A percentile compares a stretch with the other conserved stretches of the same genome.
phyloP scores from a whole-genome alignment of 1,284 basidiomycete genomes.

The Taiwanofungus camphoratus region DNA sequence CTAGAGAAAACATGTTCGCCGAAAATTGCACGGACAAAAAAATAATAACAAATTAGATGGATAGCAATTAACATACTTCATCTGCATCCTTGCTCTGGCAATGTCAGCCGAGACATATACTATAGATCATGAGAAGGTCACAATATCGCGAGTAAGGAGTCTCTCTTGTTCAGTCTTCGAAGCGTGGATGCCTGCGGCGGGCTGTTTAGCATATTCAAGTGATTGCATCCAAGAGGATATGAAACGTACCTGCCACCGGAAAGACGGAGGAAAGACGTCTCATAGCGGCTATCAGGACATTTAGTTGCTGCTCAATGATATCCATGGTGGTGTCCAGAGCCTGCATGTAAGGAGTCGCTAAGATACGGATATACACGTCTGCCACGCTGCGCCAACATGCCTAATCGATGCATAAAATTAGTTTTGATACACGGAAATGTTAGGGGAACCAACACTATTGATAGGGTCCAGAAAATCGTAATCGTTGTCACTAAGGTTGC shows the following conservation, averaged over 20 bases:
- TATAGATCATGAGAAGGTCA: background rate
- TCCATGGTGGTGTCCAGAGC: conserved; percentile 18
- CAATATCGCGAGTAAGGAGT: background rate
- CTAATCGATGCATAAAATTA: too few species aligned
- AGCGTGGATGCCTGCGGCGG: conserved; percentile 9
- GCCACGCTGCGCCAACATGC: conserved; percentile 37
- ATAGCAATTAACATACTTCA: too few species aligned
- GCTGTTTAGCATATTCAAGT: background rate
- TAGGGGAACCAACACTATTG: conserved; percentile 30
- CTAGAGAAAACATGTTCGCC: too few species aligned
- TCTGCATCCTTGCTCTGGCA: too few species aligned
- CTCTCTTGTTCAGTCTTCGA: conserved; percentile 10
- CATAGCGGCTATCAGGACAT: conserved; percentile 29
- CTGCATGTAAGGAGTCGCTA: conserved; percentile 20
- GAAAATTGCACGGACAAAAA: too few species aligned
- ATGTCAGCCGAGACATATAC: too few species aligned
- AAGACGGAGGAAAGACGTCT: conserved; percentile 28
- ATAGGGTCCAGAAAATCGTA: conserved; percentile 49
- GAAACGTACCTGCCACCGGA: conserved; percentile 22
- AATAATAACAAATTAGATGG: too few species aligned
- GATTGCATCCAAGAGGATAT: background rate
- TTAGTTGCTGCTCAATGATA: conserved; percentile 29
- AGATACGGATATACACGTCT: conserved; percentile 32
- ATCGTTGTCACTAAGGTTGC: conserved; percentile 41
- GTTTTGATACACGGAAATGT: background rate